A percentile compares a stretch with the other conserved stretches of the same genome.
Evolutionary conservation across 169 alveolate genomes (phyloP).

Genomic region (Theileria luwenshuni): DNA sequence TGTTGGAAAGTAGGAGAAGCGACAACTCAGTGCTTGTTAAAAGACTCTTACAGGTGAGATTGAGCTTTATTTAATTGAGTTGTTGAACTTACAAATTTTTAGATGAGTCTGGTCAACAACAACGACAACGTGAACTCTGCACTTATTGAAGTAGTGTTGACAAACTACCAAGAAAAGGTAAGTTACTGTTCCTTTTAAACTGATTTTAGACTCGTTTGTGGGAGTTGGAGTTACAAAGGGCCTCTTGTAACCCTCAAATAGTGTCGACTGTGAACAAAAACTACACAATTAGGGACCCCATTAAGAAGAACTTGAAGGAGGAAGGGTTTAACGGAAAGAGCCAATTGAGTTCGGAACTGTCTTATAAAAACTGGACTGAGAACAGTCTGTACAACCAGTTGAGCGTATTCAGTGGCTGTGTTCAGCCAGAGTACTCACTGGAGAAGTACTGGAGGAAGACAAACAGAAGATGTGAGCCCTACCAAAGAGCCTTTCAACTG

Average conservation of each 20-base stretch:
- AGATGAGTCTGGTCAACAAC: background rate
- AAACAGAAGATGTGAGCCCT: constrained; percentile 28
- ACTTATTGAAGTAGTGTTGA: background rate
- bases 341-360: no score
- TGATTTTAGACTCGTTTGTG: constrained; percentile 10
- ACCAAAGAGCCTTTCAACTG: constrained; percentile 50
- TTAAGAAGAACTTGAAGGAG: background rate
- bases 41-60: constrained; percentile 1
- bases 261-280: background rate
- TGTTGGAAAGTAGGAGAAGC: constrained; percentile 16
- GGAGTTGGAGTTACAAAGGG: constrained; percentile 11
- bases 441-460: constrained; percentile 52
- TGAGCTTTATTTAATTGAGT: no score
- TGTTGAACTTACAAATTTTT: no score
- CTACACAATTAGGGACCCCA: background rate
- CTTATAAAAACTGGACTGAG: no score
- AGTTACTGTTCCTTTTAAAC: background rate
- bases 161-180: background rate
- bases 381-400: constrained; percentile 45
- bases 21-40: background rate
- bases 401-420: constrained; percentile 40
- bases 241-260: constrained; percentile 21
- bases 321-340: background rate
- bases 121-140: constrained; percentile 1
- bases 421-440: constrained; percentile 40